Evolutionary conservation across 306 rosid species (phyloP), one percentile per base, ranked within the genome.

Genomic region (Delonix regia): DNA sequence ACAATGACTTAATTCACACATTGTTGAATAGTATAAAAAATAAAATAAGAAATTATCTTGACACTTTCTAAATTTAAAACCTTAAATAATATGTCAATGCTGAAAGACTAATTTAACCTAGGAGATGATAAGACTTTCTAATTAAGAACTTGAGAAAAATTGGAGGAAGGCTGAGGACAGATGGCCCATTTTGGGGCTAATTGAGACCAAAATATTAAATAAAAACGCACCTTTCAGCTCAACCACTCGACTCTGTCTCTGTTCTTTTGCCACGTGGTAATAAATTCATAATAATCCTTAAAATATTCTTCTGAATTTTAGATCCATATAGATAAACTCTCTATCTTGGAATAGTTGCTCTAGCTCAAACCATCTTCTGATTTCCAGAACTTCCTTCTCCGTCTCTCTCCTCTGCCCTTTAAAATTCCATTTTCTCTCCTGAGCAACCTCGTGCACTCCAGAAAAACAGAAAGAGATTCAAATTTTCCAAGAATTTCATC

Each of bases 351-450:
- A 12, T 14, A 0, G 3, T 14, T 6, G 9, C 5, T 0, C 3
- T 14, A 14, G 41, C 30, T 36, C 18, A 16, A 56, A 7, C 22
- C 12, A n/a, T 78, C 71, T 57, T 22, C 5, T 5, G 15, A 4
- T 62, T 71, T 71, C 83, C 41, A 61, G 78, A 79, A 71, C 36
- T 33, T 22, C 49, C 38, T 1, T 13, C 65, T 3, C 53, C 0
- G 16, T 11, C 19, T 11, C 11, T 2, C 7, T 15, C 16, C 18
- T 15, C 42, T 16, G 24, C 3, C 8, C 22, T 4, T 0, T 13
- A 4, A 30, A n/a, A 53, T 55, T n/a, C 48, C 13, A 10, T 49
- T 10, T 53, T 49, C 18, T 72, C 65, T 36, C 12, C 4, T n/a
- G 8, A 8, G 19, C 56, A 28, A 28, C 30, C 41, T 9, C 27